Evolutionary conservation across 371 early-diverging fungal species (phyloP).

Genomic region (Saksenaea vasiformis): DNA sequence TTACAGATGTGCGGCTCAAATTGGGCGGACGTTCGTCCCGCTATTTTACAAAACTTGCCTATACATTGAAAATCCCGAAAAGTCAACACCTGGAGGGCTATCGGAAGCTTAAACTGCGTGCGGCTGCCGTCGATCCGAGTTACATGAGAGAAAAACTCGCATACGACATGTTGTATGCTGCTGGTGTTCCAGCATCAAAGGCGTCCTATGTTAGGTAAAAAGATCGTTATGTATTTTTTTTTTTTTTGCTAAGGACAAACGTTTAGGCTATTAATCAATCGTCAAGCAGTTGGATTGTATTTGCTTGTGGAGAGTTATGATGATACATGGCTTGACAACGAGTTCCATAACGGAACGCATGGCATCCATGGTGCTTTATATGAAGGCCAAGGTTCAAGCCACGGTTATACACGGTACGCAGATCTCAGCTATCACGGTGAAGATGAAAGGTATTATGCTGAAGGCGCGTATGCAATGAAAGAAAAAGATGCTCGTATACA

Average conservation of each 20-base stretch:
- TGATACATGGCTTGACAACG: conserved; percentile 30
- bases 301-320: conserved; percentile 36
- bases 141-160: conserved; percentile 46
- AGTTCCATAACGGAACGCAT: conserved; percentile 18
- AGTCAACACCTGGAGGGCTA: conserved; percentile 32
- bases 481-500: conserved; percentile 17
- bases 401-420: conserved; percentile 6
- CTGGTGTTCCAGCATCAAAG: conserved; percentile 41
- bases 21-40: conserved; percentile 31
- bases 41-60: conserved; percentile 21
- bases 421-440: conserved; percentile 33
- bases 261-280: conserved; percentile 32
- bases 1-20: conserved; percentile 20
- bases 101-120: conserved; percentile 51
- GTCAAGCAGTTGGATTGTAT: conserved; percentile 31
- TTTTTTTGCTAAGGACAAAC: not conserved
- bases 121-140: conserved; percentile 43
- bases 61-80: conserved; percentile 18
- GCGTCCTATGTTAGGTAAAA: conserved; percentile 44
- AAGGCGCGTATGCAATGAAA: conserved; percentile 17
- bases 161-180: conserved; percentile 39
- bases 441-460: conserved; percentile 10
- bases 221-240: not conserved
- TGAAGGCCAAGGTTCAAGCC: conserved; percentile 22
- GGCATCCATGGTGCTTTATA: conserved; percentile 26